These are phyloP conservation scores for Aspergillus calidoustus DNA, from an alignment of 2,329 filamentous ascomycete species.

Conservation along the genomic window DNA sequence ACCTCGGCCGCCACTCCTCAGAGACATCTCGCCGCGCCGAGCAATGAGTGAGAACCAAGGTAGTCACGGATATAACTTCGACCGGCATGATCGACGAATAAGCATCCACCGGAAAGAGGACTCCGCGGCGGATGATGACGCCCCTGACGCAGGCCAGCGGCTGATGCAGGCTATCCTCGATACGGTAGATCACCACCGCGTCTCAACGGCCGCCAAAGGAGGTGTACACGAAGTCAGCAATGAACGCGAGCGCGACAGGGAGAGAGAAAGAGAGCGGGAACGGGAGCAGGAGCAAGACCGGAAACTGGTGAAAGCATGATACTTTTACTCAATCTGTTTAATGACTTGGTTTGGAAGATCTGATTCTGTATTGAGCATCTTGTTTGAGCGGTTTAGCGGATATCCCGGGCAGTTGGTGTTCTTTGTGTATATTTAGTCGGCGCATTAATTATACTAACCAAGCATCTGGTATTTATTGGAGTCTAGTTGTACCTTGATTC, in stretches of 20 bases:
- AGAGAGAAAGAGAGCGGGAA: conserved; percentile 10
- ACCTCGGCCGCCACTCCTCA: conserved; percentile 28
- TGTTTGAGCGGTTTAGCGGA: conserved; percentile 31
- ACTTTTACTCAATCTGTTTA: conserved; percentile 15
- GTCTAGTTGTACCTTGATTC: too few species aligned
- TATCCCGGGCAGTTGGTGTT: conserved; percentile 26
- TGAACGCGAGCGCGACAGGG: conserved; percentile 21
- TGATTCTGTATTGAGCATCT: conserved; percentile 17
- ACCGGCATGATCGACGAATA: conserved; percentile 19
- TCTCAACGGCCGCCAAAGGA: conserved; percentile 39
- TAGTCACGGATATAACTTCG: conserved; percentile 8
- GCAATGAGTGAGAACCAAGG: conserved; percentile 45
- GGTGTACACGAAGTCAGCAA: conserved; percentile 30
- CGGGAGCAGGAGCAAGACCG: conserved; percentile 34
- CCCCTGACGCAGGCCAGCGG: conserved; percentile 44
- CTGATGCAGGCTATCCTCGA: conserved; percentile 50
- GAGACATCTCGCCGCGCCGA: conserved; percentile 39
- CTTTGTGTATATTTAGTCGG: background rate
- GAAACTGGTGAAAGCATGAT: conserved; percentile 32
- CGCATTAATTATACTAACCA: background rate
- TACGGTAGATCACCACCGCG: conserved; percentile 46
- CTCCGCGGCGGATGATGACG: conserved; percentile 36
- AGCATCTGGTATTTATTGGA: background rate
- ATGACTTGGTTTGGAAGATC: conserved; percentile 17
- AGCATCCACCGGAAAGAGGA: conserved; percentile 26